Percentiles rank a stretch among this genome's conserved stretches.
These are phyloP conservation scores for Tanozyma kutaoensis DNA, from an alignment of 805 yeast genomes.

Conservation along the genomic window DNA sequence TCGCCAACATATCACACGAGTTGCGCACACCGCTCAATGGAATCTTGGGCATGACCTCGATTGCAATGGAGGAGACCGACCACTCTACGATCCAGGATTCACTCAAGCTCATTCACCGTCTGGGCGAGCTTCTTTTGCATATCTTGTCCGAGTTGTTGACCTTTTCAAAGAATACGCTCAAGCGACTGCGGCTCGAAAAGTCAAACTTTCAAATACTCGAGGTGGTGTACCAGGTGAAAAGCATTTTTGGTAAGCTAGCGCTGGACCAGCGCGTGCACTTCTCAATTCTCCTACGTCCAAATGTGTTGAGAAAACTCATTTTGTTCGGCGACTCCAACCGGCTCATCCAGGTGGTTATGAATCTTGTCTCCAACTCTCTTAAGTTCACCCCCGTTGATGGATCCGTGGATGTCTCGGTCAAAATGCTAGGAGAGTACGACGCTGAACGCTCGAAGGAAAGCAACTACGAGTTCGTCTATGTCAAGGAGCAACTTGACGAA, in stretches of 20 bases:
- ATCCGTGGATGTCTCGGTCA: conserved; percentile 50
- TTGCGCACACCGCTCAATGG: conserved; percentile 93
- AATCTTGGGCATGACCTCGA: conserved; percentile 88
- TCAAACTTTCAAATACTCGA: conserved; percentile 71
- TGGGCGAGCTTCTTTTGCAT: conserved; percentile 84
- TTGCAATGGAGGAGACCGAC: conserved; percentile 81
- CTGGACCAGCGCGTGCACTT: conserved; percentile 63
- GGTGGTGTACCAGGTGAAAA: conserved; percentile 70
- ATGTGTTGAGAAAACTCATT: conserved; percentile 44
- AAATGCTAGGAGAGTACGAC: conserved; percentile 62
- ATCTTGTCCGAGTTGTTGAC: conserved; percentile 83
- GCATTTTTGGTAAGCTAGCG: conserved; percentile 75
- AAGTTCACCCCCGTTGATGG: conserved; percentile 92
- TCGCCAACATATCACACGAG: conserved; percentile 90
- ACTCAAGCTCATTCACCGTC: conserved; percentile 70
- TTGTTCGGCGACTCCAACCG: conserved; percentile 83
- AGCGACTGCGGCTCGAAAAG: conserved; percentile 71
- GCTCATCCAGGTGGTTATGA: conserved; percentile 85
- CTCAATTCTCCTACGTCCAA: conserved; percentile 50
- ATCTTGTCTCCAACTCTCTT: conserved; percentile 77
- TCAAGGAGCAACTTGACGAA: too few relatives aligned
- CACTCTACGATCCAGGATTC: conserved; percentile 46
- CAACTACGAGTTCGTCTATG: conserved; percentile 32
- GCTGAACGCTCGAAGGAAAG: conserved; percentile 22
- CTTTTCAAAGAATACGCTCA: conserved; percentile 83